These are phyloP conservation scores for Termitomyces sp. DNA, from an alignment of 768 basidiomycete species.

Conservation along the genomic window DNA sequence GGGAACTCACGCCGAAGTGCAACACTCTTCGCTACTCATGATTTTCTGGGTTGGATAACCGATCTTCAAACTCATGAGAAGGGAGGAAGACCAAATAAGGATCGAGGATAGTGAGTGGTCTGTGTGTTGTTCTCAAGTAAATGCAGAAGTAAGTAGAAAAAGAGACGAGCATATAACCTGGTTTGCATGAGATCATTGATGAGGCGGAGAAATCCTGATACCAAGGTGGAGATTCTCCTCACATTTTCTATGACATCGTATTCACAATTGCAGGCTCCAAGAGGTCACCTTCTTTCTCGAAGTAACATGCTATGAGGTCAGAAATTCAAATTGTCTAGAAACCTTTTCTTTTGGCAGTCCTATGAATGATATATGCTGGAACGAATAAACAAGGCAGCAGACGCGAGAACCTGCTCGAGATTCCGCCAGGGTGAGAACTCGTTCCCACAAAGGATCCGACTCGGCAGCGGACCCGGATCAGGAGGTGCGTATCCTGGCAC, in stretches of 20 bases:
- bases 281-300: background rate
- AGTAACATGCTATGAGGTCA: background rate
- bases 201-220: no score
- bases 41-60: background rate
- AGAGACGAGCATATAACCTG: background rate
- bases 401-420: slow-evolving; percentile 70
- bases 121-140: background rate
- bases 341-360: background rate
- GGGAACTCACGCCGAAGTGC: background rate
- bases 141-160: no score
- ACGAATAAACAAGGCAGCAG: slow-evolving; percentile 74
- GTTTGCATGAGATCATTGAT: background rate
- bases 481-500: slow-evolving; percentile 46
- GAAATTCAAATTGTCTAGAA: background rate
- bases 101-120: background rate
- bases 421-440: slow-evolving; percentile 60
- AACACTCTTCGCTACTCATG: background rate
- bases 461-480: slow-evolving; percentile 63
- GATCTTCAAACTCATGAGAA: background rate
- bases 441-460: slow-evolving; percentile 53
- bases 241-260: background rate
- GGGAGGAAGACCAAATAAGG: background rate
- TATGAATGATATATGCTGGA: slow-evolving; percentile 35
- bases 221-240: background rate
- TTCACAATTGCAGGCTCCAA: background rate